A percentile compares a stretch with the other conserved stretches of the same genome.
These are phyloP conservation scores for Mycena amicta DNA, from an alignment of 768 basidiomycete genomes.

Conservation along the genomic window DNA sequence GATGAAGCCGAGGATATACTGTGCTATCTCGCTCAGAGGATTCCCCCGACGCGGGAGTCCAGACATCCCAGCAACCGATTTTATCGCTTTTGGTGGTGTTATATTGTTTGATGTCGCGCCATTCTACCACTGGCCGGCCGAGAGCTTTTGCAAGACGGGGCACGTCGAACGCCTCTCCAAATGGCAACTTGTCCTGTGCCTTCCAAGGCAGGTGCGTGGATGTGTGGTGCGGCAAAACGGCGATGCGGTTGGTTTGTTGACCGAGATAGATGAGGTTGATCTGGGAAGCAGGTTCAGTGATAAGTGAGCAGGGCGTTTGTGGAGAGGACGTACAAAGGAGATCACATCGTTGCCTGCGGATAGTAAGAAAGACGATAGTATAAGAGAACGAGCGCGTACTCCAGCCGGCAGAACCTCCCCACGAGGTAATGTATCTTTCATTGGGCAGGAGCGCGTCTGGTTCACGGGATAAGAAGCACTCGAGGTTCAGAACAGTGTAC, in stretches of 20 bases:
- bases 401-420: constrained; percentile 41
- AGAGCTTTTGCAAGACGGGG: constrained; percentile 29
- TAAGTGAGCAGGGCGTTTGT: not conserved
- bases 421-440: constrained; percentile 48
- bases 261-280: constrained; percentile 12
- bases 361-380: not conserved
- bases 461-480: not conserved
- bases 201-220: constrained; percentile 21
- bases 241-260: constrained; percentile 2
- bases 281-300: constrained; percentile 1
- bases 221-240: not conserved
- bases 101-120: constrained; percentile 36
- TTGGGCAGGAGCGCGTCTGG: constrained; percentile 43
- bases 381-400: constrained; percentile 1
- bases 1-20: not conserved
- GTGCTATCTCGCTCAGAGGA: not conserved
- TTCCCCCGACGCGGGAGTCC: not conserved
- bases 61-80: constrained; percentile 3
- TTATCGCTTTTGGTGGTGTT: constrained; percentile 10
- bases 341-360: constrained; percentile 4
- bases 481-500: too few species aligned
- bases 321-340: not conserved
- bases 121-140: constrained; percentile 36
- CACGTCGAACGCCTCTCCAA: constrained; percentile 39
- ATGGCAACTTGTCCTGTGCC: constrained; percentile 7